A percentile compares a stretch with the other conserved stretches of the same genome.
phyloP scores from a whole-genome alignment of 768 basidiomycete species.

The Boletus tomentosulus region DNA sequence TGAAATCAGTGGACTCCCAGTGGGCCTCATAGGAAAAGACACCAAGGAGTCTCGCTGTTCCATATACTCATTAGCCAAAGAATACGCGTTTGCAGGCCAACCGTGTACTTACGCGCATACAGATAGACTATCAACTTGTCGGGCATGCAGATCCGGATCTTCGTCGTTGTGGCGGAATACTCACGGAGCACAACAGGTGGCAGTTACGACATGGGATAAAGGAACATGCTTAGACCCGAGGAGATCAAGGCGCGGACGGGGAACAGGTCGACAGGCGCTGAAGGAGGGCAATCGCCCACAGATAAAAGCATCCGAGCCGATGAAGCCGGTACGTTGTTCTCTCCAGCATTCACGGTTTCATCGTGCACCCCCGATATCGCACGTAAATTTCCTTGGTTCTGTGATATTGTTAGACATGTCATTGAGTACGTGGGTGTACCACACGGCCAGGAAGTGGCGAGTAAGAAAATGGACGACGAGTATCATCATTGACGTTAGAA shows the following conservation, averaged over 20 bases:
- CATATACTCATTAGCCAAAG: neutral
- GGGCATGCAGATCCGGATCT: neutral
- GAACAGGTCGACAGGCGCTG: neutral
- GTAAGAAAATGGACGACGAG: neutral
- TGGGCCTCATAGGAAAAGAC: too few relatives aligned
- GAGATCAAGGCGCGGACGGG: neutral
- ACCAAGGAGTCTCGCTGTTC: neutral
- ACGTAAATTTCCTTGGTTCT: neutral
- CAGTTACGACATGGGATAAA: neutral
- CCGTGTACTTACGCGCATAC: neutral
- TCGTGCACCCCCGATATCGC: neutral
- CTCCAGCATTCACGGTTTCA: neutral
- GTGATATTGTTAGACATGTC: neutral
- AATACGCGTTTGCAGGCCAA: neutral
- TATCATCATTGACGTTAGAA: neutral
- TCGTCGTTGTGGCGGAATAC: neutral
- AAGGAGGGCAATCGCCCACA: neutral
- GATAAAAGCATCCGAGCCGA: neutral
- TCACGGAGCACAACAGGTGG: neutral
- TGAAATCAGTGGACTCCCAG: too few relatives aligned
- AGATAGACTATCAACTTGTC: neutral
- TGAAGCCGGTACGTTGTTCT: neutral
- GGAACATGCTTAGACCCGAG: neutral
- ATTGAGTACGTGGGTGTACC: neutral
- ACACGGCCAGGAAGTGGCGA: neutral